Base-by-base conservation (phyloP, 1,139 yeast genomes). In the Scheffersomyces lignicola region DNA sequence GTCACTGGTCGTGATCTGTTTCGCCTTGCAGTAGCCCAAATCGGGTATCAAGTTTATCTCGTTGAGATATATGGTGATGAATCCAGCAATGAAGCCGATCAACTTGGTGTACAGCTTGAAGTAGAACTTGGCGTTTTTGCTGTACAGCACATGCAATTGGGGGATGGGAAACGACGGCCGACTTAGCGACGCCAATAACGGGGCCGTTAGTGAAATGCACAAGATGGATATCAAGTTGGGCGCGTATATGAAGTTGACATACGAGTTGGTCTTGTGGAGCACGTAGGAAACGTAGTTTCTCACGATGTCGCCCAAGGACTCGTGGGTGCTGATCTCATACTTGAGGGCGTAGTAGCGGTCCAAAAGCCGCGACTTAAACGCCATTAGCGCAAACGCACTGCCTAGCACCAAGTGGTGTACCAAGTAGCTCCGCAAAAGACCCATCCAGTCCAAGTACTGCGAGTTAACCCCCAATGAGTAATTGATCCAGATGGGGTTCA, bases 401-500 rank as follows among this genome's bases (percentile, higher is more conserved):
- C 52, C 35, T 10, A 65, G 37, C 6, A 45, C 41, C 7, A 49
- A 33, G 40, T 65, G 63, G 39, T 64, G 71, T 2, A 43, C 28
- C 12, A 52, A 26, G 39, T 69, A 69, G 24, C 52, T 53, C 29
- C 41, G 42, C 4, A 56, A 27, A 18, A 69, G 44, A 3, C 63
- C 59, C 5, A 43, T 10, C 65, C 69, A 64, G 27, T 62, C 54
- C 21, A 67, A 31, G n/a, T 54, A 35, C 23, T 56, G 59, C 15
- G 51, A 39, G 9, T 47, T 49, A 11, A 49, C 52, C 2, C 68
- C 62, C 29, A 67, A 46, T 17, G 62, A 51, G 39, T 54, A 69
- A 41, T 68, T 67, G 37, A 59, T 60, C 76, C 76, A 69, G 31
- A 69, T 66, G 2, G 75, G 75, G 38, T 67, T 65, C 38, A 69